Conservation (phyloP, 2,329 filamentous ascomycete species). For the Xylaria sp. region DNA sequence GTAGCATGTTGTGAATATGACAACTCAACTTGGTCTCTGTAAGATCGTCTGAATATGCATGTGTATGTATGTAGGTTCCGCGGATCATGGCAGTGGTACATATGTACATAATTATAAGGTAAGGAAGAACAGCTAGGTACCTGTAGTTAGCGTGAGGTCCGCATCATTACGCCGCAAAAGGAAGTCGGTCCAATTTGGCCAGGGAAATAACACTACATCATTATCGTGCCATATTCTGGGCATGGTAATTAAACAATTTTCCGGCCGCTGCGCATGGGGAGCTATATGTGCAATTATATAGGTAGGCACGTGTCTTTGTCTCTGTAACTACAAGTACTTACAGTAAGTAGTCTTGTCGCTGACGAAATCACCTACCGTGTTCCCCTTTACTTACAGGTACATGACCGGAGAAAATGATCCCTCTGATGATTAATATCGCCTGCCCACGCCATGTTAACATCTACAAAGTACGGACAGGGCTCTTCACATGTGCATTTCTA, state of each 20-base stretch:
- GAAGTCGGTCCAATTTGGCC: slow-evolving; percentile 10
- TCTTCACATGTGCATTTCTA: neutral
- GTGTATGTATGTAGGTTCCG: neutral
- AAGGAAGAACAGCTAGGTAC: neutral
- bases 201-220: slow-evolving; percentile 18
- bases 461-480: too few relatives aligned
- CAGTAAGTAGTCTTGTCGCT: neutral
- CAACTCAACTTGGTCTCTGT: neutral
- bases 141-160: neutral
- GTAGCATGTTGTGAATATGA: neutral
- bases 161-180: slow-evolving; percentile 4
- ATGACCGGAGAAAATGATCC: neutral
- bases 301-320: neutral
- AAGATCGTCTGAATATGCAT: slow-evolving; percentile 26
- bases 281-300: neutral
- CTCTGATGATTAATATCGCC: neutral
- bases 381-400: neutral
- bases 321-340: neutral
- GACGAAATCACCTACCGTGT: neutral
- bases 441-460: too few relatives aligned
- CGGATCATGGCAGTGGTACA: neutral
- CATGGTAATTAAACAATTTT: slow-evolving; percentile 16
- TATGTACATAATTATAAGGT: neutral
- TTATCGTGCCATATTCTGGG: slow-evolving; percentile 13
- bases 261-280: neutral